Percentiles rank a stretch among this genome's conserved stretches.
Conservation (phyloP, 352 stramenopile genomes). For the Pythium graminicola region DNA sequence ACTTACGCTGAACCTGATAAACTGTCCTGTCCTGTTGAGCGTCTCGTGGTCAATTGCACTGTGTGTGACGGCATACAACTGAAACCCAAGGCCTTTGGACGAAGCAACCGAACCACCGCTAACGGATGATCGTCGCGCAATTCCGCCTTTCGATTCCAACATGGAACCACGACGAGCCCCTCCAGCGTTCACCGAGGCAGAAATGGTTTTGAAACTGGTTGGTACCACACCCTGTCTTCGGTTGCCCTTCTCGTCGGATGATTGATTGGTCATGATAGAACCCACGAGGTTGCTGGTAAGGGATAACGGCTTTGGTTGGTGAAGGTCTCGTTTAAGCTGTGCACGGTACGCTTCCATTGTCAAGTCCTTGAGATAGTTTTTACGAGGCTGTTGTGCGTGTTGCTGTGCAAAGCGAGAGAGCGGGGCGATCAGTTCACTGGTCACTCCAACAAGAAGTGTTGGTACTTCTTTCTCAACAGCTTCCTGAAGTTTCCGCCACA, state of each 20-base stretch:
- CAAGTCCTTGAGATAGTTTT: constrained; percentile 2
- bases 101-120: neutral
- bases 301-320: constrained; percentile 5
- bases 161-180: neutral
- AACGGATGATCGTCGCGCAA: constrained; percentile 2
- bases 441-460: constrained; percentile 13
- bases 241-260: neutral
- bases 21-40: neutral
- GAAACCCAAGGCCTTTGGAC: constrained; percentile 25
- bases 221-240: neutral
- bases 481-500: constrained; percentile 18
- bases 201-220: neutral
- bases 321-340: constrained; percentile 13
- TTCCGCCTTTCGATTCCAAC: neutral
- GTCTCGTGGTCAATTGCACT: constrained; percentile 1
- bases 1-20: constrained; percentile 24
- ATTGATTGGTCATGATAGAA: neutral
- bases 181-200: neutral
- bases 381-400: neutral
- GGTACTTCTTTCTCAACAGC: constrained; percentile 13
- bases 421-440: neutral
- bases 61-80: constrained; percentile 39
- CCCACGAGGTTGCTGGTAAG: neutral
- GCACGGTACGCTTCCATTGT: constrained; percentile 10
- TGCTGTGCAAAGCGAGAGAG: constrained; percentile 4